Conservation (phyloP, 169 alveolate species). For the Plasmodium berghei region DNA sequence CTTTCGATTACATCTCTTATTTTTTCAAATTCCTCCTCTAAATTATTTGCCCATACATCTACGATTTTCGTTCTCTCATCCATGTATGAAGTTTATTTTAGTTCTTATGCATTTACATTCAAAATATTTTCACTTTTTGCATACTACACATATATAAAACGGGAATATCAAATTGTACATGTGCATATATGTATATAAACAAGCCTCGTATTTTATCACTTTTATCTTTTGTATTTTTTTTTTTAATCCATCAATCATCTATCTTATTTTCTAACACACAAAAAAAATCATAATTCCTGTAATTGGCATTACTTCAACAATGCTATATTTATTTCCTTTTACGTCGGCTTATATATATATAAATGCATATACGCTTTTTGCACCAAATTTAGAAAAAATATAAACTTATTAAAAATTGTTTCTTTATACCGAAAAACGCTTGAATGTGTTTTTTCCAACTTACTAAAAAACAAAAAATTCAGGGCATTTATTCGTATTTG, state of each 20-base stretch:
- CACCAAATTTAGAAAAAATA: background rate
- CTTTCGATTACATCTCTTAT: constrained; percentile 93
- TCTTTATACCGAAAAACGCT: background rate
- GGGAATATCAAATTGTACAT: background rate
- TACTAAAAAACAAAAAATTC: background rate
- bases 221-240: too few species aligned
- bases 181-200: background rate
- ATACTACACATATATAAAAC: constrained; percentile 2
- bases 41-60: constrained; percentile 90
- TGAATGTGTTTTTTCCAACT: background rate
- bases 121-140: background rate
- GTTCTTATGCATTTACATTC: constrained; percentile 20
- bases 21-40: constrained; percentile 93
- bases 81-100: constrained; percentile 77
- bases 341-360: too few species aligned
- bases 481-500: too few species aligned
- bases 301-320: too few species aligned
- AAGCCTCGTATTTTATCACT: too few species aligned
- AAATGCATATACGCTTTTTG: background rate
- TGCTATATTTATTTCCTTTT: too few species aligned
- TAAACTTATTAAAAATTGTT: background rate
- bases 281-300: too few species aligned
- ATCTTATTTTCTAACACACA: too few species aligned
- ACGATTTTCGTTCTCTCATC: constrained; percentile 89
- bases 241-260: too few species aligned